Evolutionary conservation across 176 grass and related monocot genomes (phyloP).

Genomic region (Carex myosuroides): DNA sequence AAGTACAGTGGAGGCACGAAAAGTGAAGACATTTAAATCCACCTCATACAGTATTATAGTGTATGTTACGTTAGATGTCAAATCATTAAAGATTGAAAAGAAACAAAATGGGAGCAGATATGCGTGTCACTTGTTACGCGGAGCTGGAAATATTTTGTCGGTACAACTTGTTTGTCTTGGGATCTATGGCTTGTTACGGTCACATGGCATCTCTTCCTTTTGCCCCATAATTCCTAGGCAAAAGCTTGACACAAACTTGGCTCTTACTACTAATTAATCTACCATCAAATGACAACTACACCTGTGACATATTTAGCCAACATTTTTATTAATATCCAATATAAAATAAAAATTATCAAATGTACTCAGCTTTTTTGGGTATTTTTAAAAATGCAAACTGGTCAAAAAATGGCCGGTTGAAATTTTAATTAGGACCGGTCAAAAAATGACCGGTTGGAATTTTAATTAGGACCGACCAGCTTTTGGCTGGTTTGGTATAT

Average conservation of each 20-base stretch:
- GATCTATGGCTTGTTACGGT: neutral
- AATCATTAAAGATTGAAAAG: neutral
- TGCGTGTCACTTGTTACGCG: neutral
- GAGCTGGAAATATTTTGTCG: neutral
- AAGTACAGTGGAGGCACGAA: no score
- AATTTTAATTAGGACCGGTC: no score
- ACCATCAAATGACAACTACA: neutral
- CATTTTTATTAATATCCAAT: no score
- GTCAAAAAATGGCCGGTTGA: no score
- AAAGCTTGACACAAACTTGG: slow-evolving; percentile 1
- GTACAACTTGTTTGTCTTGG: slow-evolving; percentile 14
- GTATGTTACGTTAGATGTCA: neutral
- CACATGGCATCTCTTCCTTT: slow-evolving; percentile 22
- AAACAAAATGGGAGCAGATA: neutral
- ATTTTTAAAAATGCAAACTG: no score
- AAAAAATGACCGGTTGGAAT: no score
- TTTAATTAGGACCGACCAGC: no score
- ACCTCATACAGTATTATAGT: no score
- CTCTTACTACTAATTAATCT: neutral
- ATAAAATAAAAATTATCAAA: no score
- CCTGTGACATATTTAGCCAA: neutral
- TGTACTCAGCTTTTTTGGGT: no score
- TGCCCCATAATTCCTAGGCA: slow-evolving; percentile 11
- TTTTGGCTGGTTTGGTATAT: no score
- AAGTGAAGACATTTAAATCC: no score